A percentile compares a stretch with the other conserved stretches of the same genome.
These are phyloP conservation scores for Yarrowia sp. DNA, from an alignment of 805 yeast genomes.

Conservation along the genomic window DNA sequence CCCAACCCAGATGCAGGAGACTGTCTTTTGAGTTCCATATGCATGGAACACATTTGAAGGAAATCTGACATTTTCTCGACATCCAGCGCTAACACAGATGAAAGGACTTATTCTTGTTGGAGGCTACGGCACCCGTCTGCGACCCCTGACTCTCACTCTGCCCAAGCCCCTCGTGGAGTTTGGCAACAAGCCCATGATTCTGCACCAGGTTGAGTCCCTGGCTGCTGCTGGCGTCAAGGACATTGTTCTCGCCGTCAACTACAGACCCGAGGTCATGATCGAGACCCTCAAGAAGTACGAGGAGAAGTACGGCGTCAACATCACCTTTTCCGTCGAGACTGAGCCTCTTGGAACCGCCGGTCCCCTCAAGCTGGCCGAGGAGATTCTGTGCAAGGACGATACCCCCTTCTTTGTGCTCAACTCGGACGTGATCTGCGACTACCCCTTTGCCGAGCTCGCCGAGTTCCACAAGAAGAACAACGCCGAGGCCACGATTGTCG, in stretches of 20 bases:
- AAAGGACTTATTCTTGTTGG: slow-evolving; percentile 98
- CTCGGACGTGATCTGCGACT: slow-evolving; percentile 98
- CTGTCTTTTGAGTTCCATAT: not conserved
- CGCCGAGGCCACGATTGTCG: slow-evolving; percentile 97
- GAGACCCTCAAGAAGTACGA: slow-evolving; percentile 91
- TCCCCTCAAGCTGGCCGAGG: slow-evolving; percentile 95
- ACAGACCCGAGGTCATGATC: slow-evolving; percentile 99
- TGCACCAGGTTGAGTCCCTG: slow-evolving; percentile 96
- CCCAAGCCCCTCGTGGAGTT: slow-evolving; percentile 98
- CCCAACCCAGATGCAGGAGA: not conserved
- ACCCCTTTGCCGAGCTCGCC: slow-evolving; percentile 91
- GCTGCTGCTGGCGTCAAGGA: slow-evolving; percentile 99
- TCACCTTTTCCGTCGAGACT: slow-evolving; percentile 97
- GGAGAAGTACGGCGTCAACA: slow-evolving; percentile 86
- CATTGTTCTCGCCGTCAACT: slow-evolving; percentile 96
- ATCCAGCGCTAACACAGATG: slow-evolving; percentile 46
- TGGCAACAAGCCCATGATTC: slow-evolving; percentile 98
- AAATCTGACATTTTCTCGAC: no score
- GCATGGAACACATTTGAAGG: no score
- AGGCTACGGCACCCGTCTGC: slow-evolving; percentile 99
- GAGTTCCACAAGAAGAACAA: slow-evolving; percentile 94
- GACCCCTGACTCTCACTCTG: slow-evolving; percentile 92
- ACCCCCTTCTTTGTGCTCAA: slow-evolving; percentile 96
- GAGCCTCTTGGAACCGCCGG: slow-evolving; percentile 99
- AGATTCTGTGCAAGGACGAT: slow-evolving; percentile 87